phyloP scores from a whole-genome alignment of 805 yeast genomes.

The Saturnispora dispora region DNA sequence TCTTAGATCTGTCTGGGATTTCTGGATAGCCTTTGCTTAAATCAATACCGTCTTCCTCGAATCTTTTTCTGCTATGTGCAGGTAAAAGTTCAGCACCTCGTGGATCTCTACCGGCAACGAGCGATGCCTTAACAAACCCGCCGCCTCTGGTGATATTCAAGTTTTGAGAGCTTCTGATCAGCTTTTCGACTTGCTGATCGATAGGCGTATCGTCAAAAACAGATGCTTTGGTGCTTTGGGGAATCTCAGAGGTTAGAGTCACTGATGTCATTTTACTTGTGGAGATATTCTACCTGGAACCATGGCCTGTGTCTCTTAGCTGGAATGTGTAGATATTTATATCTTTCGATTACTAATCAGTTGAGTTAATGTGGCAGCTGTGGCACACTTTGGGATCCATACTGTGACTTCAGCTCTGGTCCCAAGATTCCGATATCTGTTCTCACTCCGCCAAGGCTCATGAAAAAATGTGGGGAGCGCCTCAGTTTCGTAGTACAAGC shows the following conservation, averaged over 20 bases:
- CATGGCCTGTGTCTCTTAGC: too few relatives aligned
- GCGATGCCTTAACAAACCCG: not conserved
- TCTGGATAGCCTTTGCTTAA: slow-evolving; percentile 32
- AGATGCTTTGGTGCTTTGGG: not conserved
- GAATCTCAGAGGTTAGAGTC: not conserved
- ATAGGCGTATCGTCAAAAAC: slow-evolving; percentile 10
- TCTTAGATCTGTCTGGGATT: slow-evolving; percentile 25
- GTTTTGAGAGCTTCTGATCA: slow-evolving; percentile 9
- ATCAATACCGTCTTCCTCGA: slow-evolving; percentile 30
- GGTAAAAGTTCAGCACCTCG: slow-evolving; percentile 22
- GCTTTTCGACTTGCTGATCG: slow-evolving; percentile 11
- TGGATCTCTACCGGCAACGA: slow-evolving; percentile 12
- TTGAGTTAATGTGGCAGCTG: not conserved
- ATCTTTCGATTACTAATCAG: not conserved
- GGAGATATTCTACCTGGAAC: not conserved
- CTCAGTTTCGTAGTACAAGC: not conserved
- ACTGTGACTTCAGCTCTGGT: not conserved
- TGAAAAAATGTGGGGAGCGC: not conserved
- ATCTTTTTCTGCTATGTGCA: slow-evolving; percentile 22
- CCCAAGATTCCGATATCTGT: not conserved
- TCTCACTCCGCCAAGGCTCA: not conserved
- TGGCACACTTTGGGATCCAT: not conserved
- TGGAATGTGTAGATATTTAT: not conserved
- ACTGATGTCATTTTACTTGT: not conserved
- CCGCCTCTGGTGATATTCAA: slow-evolving; percentile 8